Evolutionary conservation across 225 moss, liverwort and hornwort species (phyloP), one percentile per base, ranked within the genome.

Genomic region (Lunularia cruciata): DNA sequence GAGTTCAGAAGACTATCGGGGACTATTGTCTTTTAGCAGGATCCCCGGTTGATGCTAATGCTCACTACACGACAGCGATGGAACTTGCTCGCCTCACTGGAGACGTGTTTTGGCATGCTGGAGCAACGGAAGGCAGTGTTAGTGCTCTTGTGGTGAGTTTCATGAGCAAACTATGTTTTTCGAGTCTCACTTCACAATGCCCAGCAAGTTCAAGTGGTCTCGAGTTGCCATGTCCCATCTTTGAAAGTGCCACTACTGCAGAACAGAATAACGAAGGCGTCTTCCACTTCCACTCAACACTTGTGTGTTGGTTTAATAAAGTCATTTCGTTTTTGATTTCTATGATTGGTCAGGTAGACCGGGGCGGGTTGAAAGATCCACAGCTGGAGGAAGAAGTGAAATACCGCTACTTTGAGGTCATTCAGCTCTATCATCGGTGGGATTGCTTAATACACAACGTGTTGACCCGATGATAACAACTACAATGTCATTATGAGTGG

Each of bases 1-100:
- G 92, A 40, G 84, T 93, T 49, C 96, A 98, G 79, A 98, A 98
- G 76, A 92, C 89, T 14, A 98, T 91, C 34, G 96, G 96, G 35
- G 96, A 98, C 48, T 98, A 98, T 63, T 98, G 96, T 69, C 87
- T 98, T 77, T 83, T 98, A 31, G 96, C 96, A 60, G 96, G 96
- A 55, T 98, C 92, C 1, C 89, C 93, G 14, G 77, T 66, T 52
- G 96, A 98, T 84, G 96, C 96, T 25, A 91, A 78, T 69, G 85
- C 83, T 37, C 96, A 98, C 69, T 98, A 88, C 70, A 81, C 76
- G 20, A 93, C 93, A 59, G 96, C 96, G 3, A 86, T 91, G 35
- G 96, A 93, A 23, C 85, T 98, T 65, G 93, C 93, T 25, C 85
- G 89, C 33, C 86, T 86, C 26, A 93, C 96, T 31, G 87, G 87